Conservation (phyloP, 768 basidiomycete genomes). For the Cubamyces sp. region DNA sequence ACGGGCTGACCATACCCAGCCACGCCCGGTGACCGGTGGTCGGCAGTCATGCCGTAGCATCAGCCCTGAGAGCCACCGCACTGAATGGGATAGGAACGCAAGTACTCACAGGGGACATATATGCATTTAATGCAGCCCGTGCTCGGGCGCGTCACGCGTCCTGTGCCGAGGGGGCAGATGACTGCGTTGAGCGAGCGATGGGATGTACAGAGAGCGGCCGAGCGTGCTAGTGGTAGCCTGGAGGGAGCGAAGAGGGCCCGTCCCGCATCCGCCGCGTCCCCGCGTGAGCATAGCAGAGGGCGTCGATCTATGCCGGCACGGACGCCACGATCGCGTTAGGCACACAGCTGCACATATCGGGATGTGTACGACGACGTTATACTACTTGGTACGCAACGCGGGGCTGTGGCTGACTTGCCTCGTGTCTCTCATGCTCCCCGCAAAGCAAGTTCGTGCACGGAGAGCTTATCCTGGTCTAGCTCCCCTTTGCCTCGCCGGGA, state of each 20-base stretch:
- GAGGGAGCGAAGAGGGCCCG: conserved; percentile 14
- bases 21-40: not conserved
- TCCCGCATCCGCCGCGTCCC: not conserved
- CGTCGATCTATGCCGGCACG: conserved; percentile 7
- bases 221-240: not conserved
- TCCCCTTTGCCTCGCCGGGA: too few relatives aligned
- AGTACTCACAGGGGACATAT: too few relatives aligned
- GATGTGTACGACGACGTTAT: not conserved
- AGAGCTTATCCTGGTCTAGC: too few relatives aligned
- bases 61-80: too few relatives aligned
- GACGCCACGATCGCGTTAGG: conserved; percentile 19
- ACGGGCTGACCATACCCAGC: not conserved
- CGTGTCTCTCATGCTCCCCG: not conserved
- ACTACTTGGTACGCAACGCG: not conserved
- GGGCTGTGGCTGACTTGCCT: not conserved
- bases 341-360: conserved; percentile 15
- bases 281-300: not conserved
- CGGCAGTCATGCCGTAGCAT: not conserved
- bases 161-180: not conserved
- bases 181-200: not conserved
- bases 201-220: too few relatives aligned
- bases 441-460: too few relatives aligned
- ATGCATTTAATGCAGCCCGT: too few relatives aligned
- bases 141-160: not conserved
- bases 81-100: too few relatives aligned